Conservation (phyloP, 192 early-diverging fungal species). For the Diversispora eburnea region DNA sequence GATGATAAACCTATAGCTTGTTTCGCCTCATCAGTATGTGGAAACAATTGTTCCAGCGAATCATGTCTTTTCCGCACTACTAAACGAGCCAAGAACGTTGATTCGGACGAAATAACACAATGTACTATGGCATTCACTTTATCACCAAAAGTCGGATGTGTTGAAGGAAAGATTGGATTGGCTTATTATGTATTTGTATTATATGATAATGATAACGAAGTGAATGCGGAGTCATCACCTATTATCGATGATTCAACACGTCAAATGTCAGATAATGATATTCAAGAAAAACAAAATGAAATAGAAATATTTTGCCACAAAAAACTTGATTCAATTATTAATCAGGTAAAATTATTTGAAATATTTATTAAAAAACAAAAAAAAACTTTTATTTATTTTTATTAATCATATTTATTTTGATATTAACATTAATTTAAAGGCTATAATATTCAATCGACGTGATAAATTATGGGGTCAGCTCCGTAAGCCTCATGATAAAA, state of each 20-base stretch:
- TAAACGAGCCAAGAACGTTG: not conserved
- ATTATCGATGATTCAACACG: not conserved
- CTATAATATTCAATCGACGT: not conserved
- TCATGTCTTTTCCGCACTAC: not conserved
- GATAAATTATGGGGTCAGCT: not conserved
- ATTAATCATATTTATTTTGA: not conserved
- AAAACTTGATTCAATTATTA: not conserved
- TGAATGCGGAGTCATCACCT: not conserved
- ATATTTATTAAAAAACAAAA: not conserved
- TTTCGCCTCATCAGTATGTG: conserved; percentile 34
- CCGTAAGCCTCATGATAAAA: conserved; percentile 15
- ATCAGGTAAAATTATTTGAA: not conserved
- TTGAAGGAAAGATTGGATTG: not conserved
- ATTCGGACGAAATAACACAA: not conserved
- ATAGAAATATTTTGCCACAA: not conserved
- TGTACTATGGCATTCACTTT: conserved; percentile 5
- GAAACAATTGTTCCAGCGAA: not conserved
- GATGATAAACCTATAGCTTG: conserved; percentile 44
- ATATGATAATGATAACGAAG: not conserved
- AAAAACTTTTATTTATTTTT: not conserved
- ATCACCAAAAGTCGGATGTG: not conserved
- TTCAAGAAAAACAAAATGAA: not conserved
- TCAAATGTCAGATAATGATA: not conserved
- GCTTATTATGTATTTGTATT: not conserved
- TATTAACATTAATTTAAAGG: not conserved